Conservation (phyloP, 495 filamentous ascomycete genomes). For the Lophiostoma macrostomum region DNA sequence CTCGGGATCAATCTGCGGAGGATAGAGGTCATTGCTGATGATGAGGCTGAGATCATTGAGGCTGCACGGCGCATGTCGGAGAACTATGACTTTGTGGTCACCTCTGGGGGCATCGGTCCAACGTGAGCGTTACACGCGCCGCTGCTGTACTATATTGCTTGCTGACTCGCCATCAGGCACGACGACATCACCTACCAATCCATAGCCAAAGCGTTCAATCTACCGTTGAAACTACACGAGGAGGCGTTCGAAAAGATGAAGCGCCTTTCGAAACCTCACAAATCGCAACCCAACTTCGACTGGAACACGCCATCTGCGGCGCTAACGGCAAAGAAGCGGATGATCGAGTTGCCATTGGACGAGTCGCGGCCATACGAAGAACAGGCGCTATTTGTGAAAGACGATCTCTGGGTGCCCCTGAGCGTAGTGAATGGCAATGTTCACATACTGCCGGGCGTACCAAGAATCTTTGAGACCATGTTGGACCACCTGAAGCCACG, state of each 20-base stretch:
- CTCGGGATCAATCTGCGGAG: constrained; percentile 86
- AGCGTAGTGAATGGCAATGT: constrained; percentile 86
- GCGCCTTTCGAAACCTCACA: constrained; percentile 66
- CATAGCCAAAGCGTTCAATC: constrained; percentile 81
- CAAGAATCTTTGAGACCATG: constrained; percentile 73
- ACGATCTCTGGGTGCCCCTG: constrained; percentile 87
- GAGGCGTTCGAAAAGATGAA: constrained; percentile 79
- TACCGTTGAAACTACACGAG: constrained; percentile 72
- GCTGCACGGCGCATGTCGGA: constrained; percentile 79
- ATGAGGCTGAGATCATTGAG: constrained; percentile 85
- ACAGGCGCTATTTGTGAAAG: constrained; percentile 68
- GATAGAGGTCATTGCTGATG: constrained; percentile 89
- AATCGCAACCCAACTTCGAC: constrained; percentile 70
- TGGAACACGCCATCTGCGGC: constrained; percentile 80
- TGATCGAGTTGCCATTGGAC: constrained; percentile 84
- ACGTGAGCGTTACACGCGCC: constrained; percentile 56
- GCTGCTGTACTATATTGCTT: constrained; percentile 8
- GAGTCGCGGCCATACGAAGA: constrained; percentile 58
- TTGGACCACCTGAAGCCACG: constrained; percentile 70
- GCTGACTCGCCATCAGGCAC: constrained; percentile 54
- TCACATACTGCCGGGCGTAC: constrained; percentile 89
- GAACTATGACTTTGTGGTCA: constrained; percentile 91
- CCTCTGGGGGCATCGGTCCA: constrained; percentile 89
- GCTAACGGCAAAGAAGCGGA: constrained; percentile 76
- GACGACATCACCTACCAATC: constrained; percentile 97